phyloP scores from a whole-genome alignment of 2,329 filamentous ascomycete genomes.

The Calonectria honghensis region DNA sequence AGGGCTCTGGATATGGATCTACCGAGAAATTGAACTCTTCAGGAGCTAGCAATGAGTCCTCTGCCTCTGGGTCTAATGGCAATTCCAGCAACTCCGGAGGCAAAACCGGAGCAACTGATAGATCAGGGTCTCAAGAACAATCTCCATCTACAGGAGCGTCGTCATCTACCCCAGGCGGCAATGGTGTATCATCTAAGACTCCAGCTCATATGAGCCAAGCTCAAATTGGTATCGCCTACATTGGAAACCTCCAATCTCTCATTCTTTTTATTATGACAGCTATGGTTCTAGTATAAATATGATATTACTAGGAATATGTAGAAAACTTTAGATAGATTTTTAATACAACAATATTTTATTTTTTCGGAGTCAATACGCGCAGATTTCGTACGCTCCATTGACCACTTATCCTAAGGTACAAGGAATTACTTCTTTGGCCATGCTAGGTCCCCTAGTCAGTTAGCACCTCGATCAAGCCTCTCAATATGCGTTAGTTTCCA shows the following conservation, averaged over 20 bases:
- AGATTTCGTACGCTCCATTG: too few relatives aligned
- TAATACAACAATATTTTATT: neutral
- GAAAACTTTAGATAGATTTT: neutral
- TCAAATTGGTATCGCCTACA: neutral
- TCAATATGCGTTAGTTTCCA: too few relatives aligned
- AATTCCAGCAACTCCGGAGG: neutral
- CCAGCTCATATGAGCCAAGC: neutral
- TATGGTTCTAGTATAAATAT: neutral
- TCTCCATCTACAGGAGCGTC: neutral
- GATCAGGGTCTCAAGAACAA: neutral
- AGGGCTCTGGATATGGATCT: neutral
- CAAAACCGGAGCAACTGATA: neutral
- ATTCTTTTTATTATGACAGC: neutral
- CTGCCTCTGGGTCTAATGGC: neutral
- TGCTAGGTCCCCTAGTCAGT: conserved; percentile 4
- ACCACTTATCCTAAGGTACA: too few relatives aligned
- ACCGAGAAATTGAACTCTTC: neutral
- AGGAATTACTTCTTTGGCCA: neutral
- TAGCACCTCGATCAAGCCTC: too few relatives aligned
- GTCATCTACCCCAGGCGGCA: neutral
- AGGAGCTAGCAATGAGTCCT: neutral
- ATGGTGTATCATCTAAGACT: neutral
- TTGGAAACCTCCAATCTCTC: neutral
- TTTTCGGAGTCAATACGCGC: too few relatives aligned
- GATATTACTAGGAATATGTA: neutral